phyloP scores from a whole-genome alignment of 1,284 basidiomycete genomes.

The Mycosarcoma mackinlayi region DNA sequence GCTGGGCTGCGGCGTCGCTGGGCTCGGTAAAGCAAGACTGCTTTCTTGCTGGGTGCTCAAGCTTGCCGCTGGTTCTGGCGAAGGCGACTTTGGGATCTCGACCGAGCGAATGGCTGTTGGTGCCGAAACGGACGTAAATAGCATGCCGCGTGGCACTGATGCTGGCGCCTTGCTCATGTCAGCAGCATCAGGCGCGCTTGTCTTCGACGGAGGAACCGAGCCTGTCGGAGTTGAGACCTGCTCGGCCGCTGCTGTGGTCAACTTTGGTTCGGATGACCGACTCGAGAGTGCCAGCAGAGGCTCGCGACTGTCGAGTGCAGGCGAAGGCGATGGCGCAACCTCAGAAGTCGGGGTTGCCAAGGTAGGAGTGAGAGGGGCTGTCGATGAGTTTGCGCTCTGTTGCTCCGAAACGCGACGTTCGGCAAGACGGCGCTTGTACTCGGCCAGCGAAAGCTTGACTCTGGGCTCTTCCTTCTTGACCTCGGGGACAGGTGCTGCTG shows the following conservation, averaged over 20 bases:
- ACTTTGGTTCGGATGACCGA: conserved; percentile 14
- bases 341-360: conserved; percentile 24
- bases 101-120: conserved; percentile 57
- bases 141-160: conserved; percentile 20
- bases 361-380: conserved; percentile 21
- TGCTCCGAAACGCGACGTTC: conserved; percentile 55
- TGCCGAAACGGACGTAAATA: conserved; percentile 49
- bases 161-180: conserved; percentile 15
- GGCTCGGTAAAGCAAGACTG: not conserved
- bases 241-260: conserved; percentile 8
- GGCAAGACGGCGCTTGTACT: conserved; percentile 65
- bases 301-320: conserved; percentile 20
- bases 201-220: conserved; percentile 7
- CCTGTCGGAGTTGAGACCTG: conserved; percentile 3
- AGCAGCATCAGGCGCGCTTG: conserved; percentile 6
- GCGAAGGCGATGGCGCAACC: conserved; percentile 25
- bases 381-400: conserved; percentile 9
- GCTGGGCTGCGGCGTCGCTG: not conserved
- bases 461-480: conserved; percentile 55
- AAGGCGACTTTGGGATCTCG: conserved; percentile 59
- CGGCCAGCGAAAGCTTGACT: conserved; percentile 63
- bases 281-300: conserved; percentile 6
- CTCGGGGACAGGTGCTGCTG: conserved; percentile 17
- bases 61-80: conserved; percentile 26
- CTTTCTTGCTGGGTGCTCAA: conserved; percentile 2